phyloP scores from a whole-genome alignment of 1,284 basidiomycete species.

The Cryptococcus sp. region DNA sequence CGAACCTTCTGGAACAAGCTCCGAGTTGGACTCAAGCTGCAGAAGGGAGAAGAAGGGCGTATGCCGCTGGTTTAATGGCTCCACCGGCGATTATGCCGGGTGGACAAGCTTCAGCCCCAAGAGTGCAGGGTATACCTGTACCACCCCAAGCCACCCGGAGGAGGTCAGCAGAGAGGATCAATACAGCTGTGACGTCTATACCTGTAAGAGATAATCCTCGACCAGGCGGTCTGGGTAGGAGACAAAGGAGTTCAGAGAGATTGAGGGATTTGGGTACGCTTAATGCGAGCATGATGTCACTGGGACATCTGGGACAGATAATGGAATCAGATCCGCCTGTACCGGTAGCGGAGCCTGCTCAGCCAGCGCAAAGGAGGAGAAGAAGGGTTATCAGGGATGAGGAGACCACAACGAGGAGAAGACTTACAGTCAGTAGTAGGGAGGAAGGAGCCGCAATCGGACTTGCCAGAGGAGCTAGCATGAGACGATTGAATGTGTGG shows the following conservation, averaged over 20 bases:
- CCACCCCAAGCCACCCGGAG: conserved; percentile 8
- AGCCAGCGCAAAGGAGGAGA: conserved; percentile 7
- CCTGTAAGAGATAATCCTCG: background rate
- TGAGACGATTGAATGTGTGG: conserved; percentile 43
- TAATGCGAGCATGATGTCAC: conserved; percentile 24
- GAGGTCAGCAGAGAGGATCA: conserved; percentile 16
- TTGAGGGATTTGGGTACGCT: conserved; percentile 14
- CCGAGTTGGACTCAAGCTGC: background rate
- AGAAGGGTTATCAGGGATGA: conserved; percentile 26
- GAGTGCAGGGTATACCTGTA: conserved; percentile 12
- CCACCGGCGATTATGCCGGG: conserved; percentile 39
- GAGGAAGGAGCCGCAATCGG: conserved; percentile 39
- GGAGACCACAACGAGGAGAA: conserved; percentile 12
- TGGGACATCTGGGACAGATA: conserved; percentile 27
- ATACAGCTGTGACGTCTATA: background rate
- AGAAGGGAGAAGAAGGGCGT: conserved; percentile 8
- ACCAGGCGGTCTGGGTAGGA: background rate
- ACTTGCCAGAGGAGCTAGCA: conserved; percentile 39
- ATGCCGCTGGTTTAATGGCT: conserved; percentile 22
- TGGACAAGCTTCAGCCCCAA: conserved; percentile 18
- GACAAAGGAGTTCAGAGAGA: conserved; percentile 19
- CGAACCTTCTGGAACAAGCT: background rate
- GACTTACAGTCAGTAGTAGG: conserved; percentile 26
- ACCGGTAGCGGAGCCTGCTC: background rate
- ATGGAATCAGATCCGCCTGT: conserved; percentile 16